Percentiles rank a stretch among this genome's conserved stretches.
These are phyloP conservation scores for Pisolithus orientalis DNA, from an alignment of 768 basidiomycete species.

Conservation along the genomic window DNA sequence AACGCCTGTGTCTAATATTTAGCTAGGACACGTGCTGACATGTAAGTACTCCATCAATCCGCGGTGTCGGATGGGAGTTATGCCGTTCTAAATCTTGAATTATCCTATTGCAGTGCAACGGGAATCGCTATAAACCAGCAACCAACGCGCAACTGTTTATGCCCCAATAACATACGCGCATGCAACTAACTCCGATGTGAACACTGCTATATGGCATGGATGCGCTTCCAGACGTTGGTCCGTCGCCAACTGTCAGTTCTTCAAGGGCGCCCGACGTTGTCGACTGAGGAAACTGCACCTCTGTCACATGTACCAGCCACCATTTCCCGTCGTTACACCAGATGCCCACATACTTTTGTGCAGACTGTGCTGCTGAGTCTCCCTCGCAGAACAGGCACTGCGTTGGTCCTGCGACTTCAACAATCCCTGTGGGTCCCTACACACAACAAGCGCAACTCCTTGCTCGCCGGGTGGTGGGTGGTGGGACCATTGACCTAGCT, in stretches of 20 bases:
- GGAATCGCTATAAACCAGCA: not conserved
- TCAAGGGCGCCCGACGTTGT: conserved; percentile 20
- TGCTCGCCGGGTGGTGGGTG: conserved; percentile 16
- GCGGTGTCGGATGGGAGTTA: too few species aligned
- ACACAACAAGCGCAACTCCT: conserved; percentile 14
- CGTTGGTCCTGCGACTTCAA: conserved; percentile 22
- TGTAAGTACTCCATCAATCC: too few species aligned
- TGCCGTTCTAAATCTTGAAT: too few species aligned
- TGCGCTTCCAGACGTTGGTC: conserved; percentile 18
- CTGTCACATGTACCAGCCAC: conserved; percentile 14
- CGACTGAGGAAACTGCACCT: conserved; percentile 6
- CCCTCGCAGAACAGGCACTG: conserved; percentile 15
- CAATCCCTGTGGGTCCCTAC: conserved; percentile 19
- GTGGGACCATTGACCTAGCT: conserved; percentile 24
- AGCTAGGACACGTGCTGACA: too few species aligned
- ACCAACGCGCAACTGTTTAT: conserved; percentile 1
- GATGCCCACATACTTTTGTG: not conserved
- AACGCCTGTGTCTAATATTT: too few species aligned
- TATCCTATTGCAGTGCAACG: not conserved
- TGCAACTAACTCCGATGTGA: conserved; percentile 16
- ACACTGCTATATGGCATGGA: conserved; percentile 8
- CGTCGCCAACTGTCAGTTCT: conserved; percentile 12
- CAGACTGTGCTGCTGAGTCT: conserved; percentile 11
- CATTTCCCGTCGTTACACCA: not conserved
- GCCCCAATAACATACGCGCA: conserved; percentile 16